phyloP scores from a whole-genome alignment of 2,329 filamentous ascomycete species.

The Penicillium griseofulvum region DNA sequence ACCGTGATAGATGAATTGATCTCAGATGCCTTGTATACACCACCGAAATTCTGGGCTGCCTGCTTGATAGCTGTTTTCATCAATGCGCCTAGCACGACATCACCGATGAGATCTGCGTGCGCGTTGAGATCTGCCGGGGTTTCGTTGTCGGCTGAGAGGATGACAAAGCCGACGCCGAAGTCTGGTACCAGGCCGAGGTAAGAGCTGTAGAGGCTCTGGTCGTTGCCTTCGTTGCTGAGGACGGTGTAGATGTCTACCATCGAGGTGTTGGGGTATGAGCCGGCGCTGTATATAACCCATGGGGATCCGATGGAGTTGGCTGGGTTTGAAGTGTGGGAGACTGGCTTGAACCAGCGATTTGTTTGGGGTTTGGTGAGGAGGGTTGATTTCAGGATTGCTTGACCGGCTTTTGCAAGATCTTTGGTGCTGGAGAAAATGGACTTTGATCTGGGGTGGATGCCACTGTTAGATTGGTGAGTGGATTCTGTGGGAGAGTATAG shows the following conservation, averaged over 20 bases:
- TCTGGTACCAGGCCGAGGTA: neutral
- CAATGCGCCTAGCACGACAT: neutral
- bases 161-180: neutral
- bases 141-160: neutral
- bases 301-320: neutral
- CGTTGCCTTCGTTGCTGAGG: neutral
- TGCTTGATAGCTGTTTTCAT: neutral
- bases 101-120: neutral
- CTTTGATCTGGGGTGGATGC: neutral
- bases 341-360: conserved; percentile 44
- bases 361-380: conserved; percentile 36
- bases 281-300: neutral
- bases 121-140: neutral
- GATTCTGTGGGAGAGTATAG: neutral
- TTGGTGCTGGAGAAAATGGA: neutral
- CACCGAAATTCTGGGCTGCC: neutral
- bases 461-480: neutral
- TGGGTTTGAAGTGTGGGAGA: conserved; percentile 24
- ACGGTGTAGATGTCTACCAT: neutral
- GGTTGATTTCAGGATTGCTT: conserved; percentile 34
- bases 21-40: neutral
- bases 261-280: neutral
- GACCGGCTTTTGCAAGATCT: neutral
- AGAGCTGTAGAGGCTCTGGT: neutral
- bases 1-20: neutral